phyloP scores from a whole-genome alignment of 2,329 filamentous ascomycete species.

The Pseudogymnoascus sp. region DNA sequence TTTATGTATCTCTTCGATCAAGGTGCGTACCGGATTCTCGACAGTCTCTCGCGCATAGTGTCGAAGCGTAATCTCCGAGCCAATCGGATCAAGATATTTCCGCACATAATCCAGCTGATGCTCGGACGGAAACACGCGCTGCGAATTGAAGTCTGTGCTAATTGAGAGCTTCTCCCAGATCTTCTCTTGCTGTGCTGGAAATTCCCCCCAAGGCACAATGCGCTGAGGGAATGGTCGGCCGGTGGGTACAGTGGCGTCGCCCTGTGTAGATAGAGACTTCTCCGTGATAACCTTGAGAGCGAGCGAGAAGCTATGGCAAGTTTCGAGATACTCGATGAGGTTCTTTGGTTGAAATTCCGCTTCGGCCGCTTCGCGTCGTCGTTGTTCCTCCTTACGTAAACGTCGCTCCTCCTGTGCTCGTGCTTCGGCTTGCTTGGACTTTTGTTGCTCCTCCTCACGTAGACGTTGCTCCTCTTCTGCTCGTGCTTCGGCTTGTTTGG shows the following conservation, averaged over 20 bases:
- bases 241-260: slow-evolving; percentile 28
- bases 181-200: slow-evolving; percentile 26
- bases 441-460: slow-evolving; percentile 13
- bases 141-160: slow-evolving; percentile 22
- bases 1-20: slow-evolving; percentile 26
- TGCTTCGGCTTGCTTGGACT: slow-evolving; percentile 24
- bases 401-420: slow-evolving; percentile 21
- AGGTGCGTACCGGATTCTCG: slow-evolving; percentile 30
- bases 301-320: slow-evolving; percentile 28
- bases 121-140: slow-evolving; percentile 26
- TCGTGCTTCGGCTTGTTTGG: slow-evolving; percentile 27
- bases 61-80: slow-evolving; percentile 30
- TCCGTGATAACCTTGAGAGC: slow-evolving; percentile 29
- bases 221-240: slow-evolving; percentile 30
- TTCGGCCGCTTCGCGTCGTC: slow-evolving; percentile 12
- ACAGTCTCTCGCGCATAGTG: slow-evolving; percentile 30
- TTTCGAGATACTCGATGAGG: slow-evolving; percentile 26
- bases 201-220: slow-evolving; percentile 33
- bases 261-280: slow-evolving; percentile 28
- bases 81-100: slow-evolving; percentile 28
- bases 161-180: slow-evolving; percentile 26
- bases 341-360: not conserved
- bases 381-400: slow-evolving; percentile 17
- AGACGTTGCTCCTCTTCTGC: slow-evolving; percentile 15
- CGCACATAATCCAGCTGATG: slow-evolving; percentile 30